Base-by-base conservation (phyloP, 768 basidiomycete genomes). In the Tylopilus vinaceipallidus region DNA sequence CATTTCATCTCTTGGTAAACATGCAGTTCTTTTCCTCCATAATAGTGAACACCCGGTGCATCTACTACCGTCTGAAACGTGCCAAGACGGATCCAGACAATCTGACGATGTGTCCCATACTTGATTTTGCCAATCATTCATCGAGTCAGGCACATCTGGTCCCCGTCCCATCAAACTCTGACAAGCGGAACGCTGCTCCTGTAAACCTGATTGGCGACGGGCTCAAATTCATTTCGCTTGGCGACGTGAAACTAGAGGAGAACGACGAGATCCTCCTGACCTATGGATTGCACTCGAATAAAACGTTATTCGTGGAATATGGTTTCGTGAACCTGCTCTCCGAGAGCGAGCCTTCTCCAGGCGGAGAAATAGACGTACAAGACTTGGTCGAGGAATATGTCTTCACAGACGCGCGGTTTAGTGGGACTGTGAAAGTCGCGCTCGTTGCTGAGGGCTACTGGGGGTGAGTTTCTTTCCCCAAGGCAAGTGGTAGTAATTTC, bases 101-200 rank as follows among this genome's bases (percentile, higher is more conserved):
- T 61, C 69, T 94, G 51, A 90, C 93, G 0, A 75, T 98, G 50
- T 90, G 89, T 52, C 95, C 95, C 9, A 75, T 97, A 29, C 74
- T 97, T 45, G 95, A 98, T 70, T 86, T 98, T 53, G 91, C 91
- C 13, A 97, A 97, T 58, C 94, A 97, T 56, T 72, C 73, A 3
- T 55, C 71, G 34, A 43, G 61, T 30, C 62, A 63, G 34, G 68
- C 75, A 10, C 71, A 74, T 48, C 77, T 80, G 71, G 64, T 56
- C 12, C 83, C 78, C 19, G 58, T 68, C 26, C 53, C 67, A 9
- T 65, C 73, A 19, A 63, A 66, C 7, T 65, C 65, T 32, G 68
- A 75, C 27, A 63, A 67, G 17, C 67, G 72, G 67, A 65, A 71
- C 40, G 61, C 61, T 14, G 69, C 68, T 2, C 71, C 74, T 16